A percentile compares a stretch with the other conserved stretches of the same genome.
Conservation (phyloP, 169 alveolate genomes). For the Fabrea salina region DNA sequence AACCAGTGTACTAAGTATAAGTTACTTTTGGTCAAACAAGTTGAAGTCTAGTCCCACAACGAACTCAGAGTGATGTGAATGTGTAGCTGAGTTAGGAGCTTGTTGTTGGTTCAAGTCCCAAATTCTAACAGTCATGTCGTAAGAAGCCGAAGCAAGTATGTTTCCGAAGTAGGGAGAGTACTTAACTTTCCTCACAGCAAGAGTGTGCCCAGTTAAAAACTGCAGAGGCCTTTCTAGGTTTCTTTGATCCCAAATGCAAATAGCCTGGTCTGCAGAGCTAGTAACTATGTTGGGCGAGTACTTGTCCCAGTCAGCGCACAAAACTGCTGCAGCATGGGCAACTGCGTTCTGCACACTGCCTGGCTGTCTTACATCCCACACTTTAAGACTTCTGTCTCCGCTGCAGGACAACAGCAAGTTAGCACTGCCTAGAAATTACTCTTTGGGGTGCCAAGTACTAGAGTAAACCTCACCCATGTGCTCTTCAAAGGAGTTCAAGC, state of each 20-base stretch:
- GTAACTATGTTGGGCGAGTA: slow-evolving; percentile 57
- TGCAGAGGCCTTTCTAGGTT: slow-evolving; percentile 37
- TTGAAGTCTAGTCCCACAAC: slow-evolving; percentile 74
- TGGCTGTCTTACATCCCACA: slow-evolving; percentile 56
- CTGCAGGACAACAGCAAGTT: slow-evolving; percentile 39
- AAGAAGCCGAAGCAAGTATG: slow-evolving; percentile 60
- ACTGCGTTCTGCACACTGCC: slow-evolving; percentile 42
- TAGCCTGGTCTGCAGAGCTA: slow-evolving; percentile 60
- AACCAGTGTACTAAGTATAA: background rate
- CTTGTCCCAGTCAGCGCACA: slow-evolving; percentile 67
- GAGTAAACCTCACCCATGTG: slow-evolving; percentile 48
- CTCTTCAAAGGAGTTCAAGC: slow-evolving; percentile 27
- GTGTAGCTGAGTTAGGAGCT: slow-evolving; percentile 38
- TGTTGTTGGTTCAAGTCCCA: slow-evolving; percentile 49
- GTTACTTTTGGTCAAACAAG: slow-evolving; percentile 48
- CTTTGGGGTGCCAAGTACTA: slow-evolving; percentile 64
- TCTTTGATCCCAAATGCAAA: slow-evolving; percentile 62
- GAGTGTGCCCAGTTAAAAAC: slow-evolving; percentile 63
- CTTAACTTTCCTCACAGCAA: slow-evolving; percentile 63
- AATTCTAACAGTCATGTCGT: slow-evolving; percentile 66
- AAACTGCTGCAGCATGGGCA: slow-evolving; percentile 52
- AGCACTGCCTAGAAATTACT: slow-evolving; percentile 25
- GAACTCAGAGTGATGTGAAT: slow-evolving; percentile 71
- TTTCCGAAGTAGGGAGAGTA: slow-evolving; percentile 69
- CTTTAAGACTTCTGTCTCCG: slow-evolving; percentile 50